Evolutionary conservation across 2,329 filamentous ascomycete genomes (phyloP), one percentile per base, ranked within the genome.

Genomic region (Aureobasidium sp.): DNA sequence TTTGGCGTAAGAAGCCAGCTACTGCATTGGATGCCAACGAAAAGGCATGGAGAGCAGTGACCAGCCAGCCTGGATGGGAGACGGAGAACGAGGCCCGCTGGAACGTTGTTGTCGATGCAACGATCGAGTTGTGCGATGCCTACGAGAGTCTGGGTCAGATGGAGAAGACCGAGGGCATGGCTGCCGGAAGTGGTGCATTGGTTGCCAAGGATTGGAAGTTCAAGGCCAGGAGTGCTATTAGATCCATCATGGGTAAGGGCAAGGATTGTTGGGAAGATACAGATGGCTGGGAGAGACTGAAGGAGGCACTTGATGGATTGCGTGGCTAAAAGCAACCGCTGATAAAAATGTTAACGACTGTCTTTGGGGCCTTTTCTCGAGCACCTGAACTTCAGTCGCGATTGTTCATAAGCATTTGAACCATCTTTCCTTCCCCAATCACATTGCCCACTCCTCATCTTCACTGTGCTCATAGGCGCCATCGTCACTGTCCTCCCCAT

Each of bases 141-240:
- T 90, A 97, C 74, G 89, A 94, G 75, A 91, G 87, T 72, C 85
- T 91, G 67, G 77, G 74, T 1, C 67, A 74, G 64, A 73, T 73
- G 67, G 71, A 76, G 66, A 71, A 73, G 67, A 84, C 80, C 7
- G 83, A 84, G 63, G 82, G 82, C 1, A 68, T 81, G 62, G 76
- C 69, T 0, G 77, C 72, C 1, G 76, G 75, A 0, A 77, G 75
- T 30, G 78, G 80, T 0, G 84, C 86, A 64, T 70, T 84, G 34
- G 85, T 97, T 2, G 90, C 90, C 2, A 82, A 82, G 62, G 87
- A 86, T 69, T 99, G 94, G 94, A 89, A 84, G 73, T 89, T 89
- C 65, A 97, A 96, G 81, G 90, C 90, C 0, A 81, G 90, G 68
- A 95, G 85, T 72, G 92, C 92, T 11, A 81, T 96, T 2, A 81